Percentiles rank a stretch among this genome's conserved stretches.
Conservation (phyloP, 1,139 yeast genomes). For the Saccharomyces hybrid region DNA sequence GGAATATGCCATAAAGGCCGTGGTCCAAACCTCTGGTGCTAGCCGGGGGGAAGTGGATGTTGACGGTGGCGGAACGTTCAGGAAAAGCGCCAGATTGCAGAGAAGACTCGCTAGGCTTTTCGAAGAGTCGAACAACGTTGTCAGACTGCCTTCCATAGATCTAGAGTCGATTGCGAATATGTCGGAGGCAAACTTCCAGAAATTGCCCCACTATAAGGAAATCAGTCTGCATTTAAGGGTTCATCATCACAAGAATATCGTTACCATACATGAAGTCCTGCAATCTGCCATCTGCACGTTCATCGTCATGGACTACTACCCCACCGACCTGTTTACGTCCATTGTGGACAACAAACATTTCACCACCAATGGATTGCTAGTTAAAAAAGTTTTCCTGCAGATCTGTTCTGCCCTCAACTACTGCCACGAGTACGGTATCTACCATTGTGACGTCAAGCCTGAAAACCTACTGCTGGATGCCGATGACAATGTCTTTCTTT, state of each 20-base stretch:
- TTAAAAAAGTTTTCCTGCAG: conserved; percentile 70
- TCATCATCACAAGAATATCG: conserved; percentile 68
- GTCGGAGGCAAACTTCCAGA: conserved; percentile 18
- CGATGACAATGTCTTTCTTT: conserved; percentile 54
- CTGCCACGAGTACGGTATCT: conserved; percentile 61
- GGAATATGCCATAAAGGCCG: conserved; percentile 65
- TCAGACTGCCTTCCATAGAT: conserved; percentile 26
- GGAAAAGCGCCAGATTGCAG: conserved; percentile 9
- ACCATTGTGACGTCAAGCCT: conserved; percentile 87
- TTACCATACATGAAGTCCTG: conserved; percentile 65
- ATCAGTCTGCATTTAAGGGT: conserved; percentile 68
- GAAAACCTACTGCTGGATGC: conserved; percentile 69
- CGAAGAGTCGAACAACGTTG: conserved; percentile 22
- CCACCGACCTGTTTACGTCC: conserved; percentile 73
- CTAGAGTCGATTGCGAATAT: conserved; percentile 23
- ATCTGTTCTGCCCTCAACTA: conserved; percentile 63
- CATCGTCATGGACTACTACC: conserved; percentile 74
- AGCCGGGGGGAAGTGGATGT: neutral
- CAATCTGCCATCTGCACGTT: conserved; percentile 50
- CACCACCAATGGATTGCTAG: conserved; percentile 33
- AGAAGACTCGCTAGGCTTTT: conserved; percentile 25
- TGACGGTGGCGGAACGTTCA: conserved; percentile 1
- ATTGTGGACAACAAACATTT: conserved; percentile 58
- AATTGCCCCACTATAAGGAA: conserved; percentile 42
- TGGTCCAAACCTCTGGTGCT: conserved; percentile 40